phyloP scores from a whole-genome alignment of 345 rosid species.

The Eucalyptus grandis region DNA sequence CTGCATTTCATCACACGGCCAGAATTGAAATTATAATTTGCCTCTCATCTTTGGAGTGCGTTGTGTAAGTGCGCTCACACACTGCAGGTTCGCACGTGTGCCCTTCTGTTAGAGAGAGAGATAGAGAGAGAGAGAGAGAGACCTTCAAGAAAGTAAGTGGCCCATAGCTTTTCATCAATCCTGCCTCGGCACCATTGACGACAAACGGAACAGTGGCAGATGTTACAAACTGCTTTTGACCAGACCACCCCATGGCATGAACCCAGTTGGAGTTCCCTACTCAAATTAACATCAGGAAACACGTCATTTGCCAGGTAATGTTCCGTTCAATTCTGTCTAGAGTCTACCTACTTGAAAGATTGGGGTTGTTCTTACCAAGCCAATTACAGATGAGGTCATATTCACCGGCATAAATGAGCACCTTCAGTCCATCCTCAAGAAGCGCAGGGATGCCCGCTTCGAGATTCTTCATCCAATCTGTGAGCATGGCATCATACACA shows the following conservation, averaged over 20 bases:
- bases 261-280: conserved; percentile 90
- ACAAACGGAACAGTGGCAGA: conserved; percentile 35
- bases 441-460: conserved; percentile 63
- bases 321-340: neutral
- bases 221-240: conserved; percentile 41
- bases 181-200: conserved; percentile 57
- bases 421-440: conserved; percentile 60
- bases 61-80: neutral
- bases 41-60: neutral
- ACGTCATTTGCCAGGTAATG: neutral
- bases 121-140: neutral
- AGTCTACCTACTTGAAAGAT: neutral
- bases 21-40: neutral
- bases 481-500: conserved; percentile 45
- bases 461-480: conserved; percentile 81
- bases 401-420: conserved; percentile 78
- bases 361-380: conserved; percentile 43
- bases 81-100: neutral
- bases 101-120: neutral
- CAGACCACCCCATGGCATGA: conserved; percentile 69
- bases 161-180: conserved; percentile 58
- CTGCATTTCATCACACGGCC: conserved; percentile 11
- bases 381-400: conserved; percentile 88
- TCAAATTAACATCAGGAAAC: neutral
- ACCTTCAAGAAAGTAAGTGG: conserved; percentile 79